These are phyloP conservation scores for Metschnikowia peoriensis DNA, from an alignment of 805 yeast species.

Conservation along the genomic window DNA sequence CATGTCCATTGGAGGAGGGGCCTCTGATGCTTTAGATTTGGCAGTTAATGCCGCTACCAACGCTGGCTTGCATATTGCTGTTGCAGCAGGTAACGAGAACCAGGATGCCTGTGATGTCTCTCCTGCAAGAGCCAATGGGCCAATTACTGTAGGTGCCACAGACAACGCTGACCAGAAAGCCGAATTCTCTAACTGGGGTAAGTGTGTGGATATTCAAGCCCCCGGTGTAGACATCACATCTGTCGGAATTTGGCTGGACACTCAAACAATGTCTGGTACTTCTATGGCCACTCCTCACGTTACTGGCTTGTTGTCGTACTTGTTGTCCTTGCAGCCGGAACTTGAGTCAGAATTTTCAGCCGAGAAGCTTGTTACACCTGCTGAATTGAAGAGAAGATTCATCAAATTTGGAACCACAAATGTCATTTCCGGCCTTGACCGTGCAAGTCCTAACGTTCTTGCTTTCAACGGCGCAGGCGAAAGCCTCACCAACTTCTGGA, in stretches of 20 bases:
- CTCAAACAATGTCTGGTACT: slow-evolving; percentile 56
- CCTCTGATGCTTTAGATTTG: slow-evolving; percentile 78
- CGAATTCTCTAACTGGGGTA: slow-evolving; percentile 91
- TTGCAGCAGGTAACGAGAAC: slow-evolving; percentile 95
- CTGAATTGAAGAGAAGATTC: slow-evolving; percentile 41
- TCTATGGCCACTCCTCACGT: slow-evolving; percentile 80
- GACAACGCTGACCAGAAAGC: slow-evolving; percentile 89
- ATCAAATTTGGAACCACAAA: slow-evolving; percentile 47
- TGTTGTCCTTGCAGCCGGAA: slow-evolving; percentile 33
- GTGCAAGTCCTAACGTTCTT: slow-evolving; percentile 61
- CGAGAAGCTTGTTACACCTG: slow-evolving; percentile 42
- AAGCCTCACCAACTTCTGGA: slow-evolving; percentile 17
- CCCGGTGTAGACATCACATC: slow-evolving; percentile 92
- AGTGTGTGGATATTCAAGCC: slow-evolving; percentile 94
- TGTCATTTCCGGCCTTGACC: slow-evolving; percentile 46
- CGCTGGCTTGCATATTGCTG: slow-evolving; percentile 89
- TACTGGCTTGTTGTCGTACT: slow-evolving; percentile 60
- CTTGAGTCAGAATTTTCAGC: slow-evolving; percentile 26
- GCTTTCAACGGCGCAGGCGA: slow-evolving; percentile 33
- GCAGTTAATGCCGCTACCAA: slow-evolving; percentile 89
- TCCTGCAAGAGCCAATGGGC: slow-evolving; percentile 82
- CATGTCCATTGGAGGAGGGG: slow-evolving; percentile 94
- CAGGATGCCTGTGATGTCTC: slow-evolving; percentile 90
- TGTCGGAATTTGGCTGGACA: slow-evolving; percentile 16
- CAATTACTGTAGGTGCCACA: slow-evolving; percentile 95